Evolutionary conservation across 2,329 filamentous ascomycete species (phyloP).

Genomic region (Mycosphaerella sp.): DNA sequence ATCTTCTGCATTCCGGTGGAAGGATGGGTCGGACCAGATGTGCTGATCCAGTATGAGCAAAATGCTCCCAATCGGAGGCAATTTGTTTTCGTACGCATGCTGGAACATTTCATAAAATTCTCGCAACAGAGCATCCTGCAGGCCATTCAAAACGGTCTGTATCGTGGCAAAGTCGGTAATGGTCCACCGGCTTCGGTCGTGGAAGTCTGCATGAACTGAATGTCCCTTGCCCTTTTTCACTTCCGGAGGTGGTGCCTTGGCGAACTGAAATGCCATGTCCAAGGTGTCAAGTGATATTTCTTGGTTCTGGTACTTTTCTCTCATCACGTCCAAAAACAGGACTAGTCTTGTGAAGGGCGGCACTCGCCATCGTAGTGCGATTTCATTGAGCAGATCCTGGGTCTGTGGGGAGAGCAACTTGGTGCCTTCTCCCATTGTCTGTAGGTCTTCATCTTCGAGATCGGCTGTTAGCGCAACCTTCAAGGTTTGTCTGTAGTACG

Average conservation of each 20-base stretch:
- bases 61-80: constrained; percentile 69
- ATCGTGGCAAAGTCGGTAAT: constrained; percentile 51
- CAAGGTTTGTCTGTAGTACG: constrained; percentile 76
- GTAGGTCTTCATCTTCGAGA: constrained; percentile 48
- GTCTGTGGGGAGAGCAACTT: constrained; percentile 67
- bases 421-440: constrained; percentile 45
- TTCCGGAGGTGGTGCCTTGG: constrained; percentile 61
- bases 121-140: constrained; percentile 76
- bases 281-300: constrained; percentile 75
- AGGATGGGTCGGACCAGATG: constrained; percentile 70
- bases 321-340: constrained; percentile 74
- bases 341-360: constrained; percentile 75
- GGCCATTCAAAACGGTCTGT: constrained; percentile 63
- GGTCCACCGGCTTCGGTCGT: constrained; percentile 48
- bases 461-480: constrained; percentile 65
- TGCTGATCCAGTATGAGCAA: constrained; percentile 78
- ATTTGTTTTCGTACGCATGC: constrained; percentile 82
- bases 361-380: constrained; percentile 82
- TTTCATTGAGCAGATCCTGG: constrained; percentile 73
- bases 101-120: constrained; percentile 85
- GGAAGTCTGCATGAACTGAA: constrained; percentile 44
- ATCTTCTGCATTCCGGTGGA: constrained; percentile 63
- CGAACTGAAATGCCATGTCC: constrained; percentile 73
- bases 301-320: constrained; percentile 77
- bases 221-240: constrained; percentile 42